phyloP scores from a whole-genome alignment of 768 basidiomycete species.

The Pisolithus tinctorius region DNA sequence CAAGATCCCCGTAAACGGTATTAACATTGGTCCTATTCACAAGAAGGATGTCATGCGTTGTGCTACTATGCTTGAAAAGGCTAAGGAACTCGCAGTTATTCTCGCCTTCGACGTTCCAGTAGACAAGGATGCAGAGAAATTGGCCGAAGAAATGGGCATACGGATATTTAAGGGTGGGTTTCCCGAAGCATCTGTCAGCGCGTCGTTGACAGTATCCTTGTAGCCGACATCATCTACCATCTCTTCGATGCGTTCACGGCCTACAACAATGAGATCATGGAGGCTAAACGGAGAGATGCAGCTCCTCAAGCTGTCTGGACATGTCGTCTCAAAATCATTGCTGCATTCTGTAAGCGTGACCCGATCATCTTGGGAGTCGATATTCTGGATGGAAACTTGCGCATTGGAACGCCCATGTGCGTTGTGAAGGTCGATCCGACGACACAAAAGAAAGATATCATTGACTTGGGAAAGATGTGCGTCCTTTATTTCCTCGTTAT shows the following conservation, averaged over 20 bases:
- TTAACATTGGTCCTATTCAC: slow-evolving; percentile 96
- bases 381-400: slow-evolving; percentile 86
- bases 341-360: slow-evolving; percentile 94
- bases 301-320: slow-evolving; percentile 97
- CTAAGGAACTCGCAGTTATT: slow-evolving; percentile 90
- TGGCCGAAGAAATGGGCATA: slow-evolving; percentile 94
- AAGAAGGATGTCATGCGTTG: slow-evolving; percentile 92
- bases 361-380: slow-evolving; percentile 97
- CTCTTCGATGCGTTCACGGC: slow-evolving; percentile 94
- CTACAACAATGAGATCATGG: slow-evolving; percentile 86
- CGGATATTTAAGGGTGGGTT: slow-evolving; percentile 81
- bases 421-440: slow-evolving; percentile 88
- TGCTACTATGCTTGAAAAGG: slow-evolving; percentile 91
- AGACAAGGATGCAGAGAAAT: slow-evolving; percentile 86
- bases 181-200: neutral
- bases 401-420: slow-evolving; percentile 90
- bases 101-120: slow-evolving; percentile 95
- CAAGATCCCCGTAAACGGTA: slow-evolving; percentile 96
- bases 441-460: slow-evolving; percentile 85
- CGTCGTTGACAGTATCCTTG: neutral
- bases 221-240: slow-evolving; percentile 98
- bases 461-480: slow-evolving; percentile 92
- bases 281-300: slow-evolving; percentile 88
- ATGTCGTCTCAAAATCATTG: slow-evolving; percentile 85
- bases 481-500: slow-evolving; percentile 18